Evolutionary conservation across 192 early-diverging fungal species (phyloP), one percentile per base, ranked within the genome.

Genomic region (Physocladia obscura): DNA sequence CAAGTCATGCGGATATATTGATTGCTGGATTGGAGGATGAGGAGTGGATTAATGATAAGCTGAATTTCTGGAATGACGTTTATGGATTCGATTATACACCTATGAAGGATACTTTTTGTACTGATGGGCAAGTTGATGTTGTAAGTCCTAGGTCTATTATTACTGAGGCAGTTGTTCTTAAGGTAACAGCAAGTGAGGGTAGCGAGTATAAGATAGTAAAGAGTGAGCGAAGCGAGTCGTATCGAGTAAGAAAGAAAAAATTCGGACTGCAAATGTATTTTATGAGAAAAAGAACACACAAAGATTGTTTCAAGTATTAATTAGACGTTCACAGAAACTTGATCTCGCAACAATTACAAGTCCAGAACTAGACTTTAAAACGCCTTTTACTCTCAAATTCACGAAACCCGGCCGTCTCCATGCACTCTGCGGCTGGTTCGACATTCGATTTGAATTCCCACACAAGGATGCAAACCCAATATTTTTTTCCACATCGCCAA

Each of bases 21-120:
- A 67, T 93, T 60, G 80, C 89, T 30, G 90, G 85, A 15, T 81
- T 92, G 64, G 90, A 92, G 62, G 89, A 93, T 68, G 86, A 85
- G 19, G 91, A 92, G 21, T 90, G 88, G 80, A 86, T 92, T 74
- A 88, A 91, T 64, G 89, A 94, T 72, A 88, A 85, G 64, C 84
- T 82, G 37, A 64, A 81, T 56, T 95, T 89, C 82, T 96, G 94
- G 96, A 86, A 92, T 73, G 87, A 91, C 67, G 95, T 97, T 21
- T 96, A 98, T 74, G 96, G 93, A 2, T 97, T 98, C 79, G 88
- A 93, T 68, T 95, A 97, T 89, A 80, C 85, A 0, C 81, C 86
- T 11, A 94, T 97, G 89, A 94, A 93, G 71, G 75, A 87, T 44
- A 82, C 81, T 4, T 79, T 89, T 47, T 77, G 86, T 62, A 79